phyloP scores from a whole-genome alignment of 352 stramenopile genomes.

The Phytophthora idaei region DNA sequence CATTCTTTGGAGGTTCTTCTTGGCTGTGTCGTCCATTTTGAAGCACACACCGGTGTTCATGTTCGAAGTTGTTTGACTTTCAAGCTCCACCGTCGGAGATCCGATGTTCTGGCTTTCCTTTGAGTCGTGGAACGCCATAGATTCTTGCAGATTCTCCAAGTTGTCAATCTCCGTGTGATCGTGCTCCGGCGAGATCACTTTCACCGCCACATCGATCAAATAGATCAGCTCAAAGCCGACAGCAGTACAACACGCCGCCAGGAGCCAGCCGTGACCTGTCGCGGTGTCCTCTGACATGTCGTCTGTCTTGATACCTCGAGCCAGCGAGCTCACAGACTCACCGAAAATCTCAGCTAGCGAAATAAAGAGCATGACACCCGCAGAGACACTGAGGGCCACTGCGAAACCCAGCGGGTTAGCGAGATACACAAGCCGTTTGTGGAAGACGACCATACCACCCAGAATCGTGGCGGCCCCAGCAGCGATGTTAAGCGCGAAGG shows the following conservation, averaged over 20 bases:
- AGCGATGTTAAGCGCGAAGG: conserved; percentile 13
- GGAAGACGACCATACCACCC: conserved; percentile 57
- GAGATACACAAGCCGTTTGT: conserved; percentile 46
- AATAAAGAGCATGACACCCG: conserved; percentile 77
- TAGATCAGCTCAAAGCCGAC: conserved; percentile 11
- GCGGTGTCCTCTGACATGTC: conserved; percentile 18
- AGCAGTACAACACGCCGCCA: neutral
- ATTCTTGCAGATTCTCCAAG: conserved; percentile 32
- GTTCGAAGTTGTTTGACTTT: conserved; percentile 32
- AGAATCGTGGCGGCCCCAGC: conserved; percentile 45
- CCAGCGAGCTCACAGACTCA: conserved; percentile 30
- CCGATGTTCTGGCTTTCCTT: conserved; percentile 12
- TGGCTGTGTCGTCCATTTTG: conserved; percentile 44
- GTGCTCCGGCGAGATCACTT: conserved; percentile 12
- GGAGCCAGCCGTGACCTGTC: conserved; percentile 40
- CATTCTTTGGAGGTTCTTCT: conserved; percentile 74
- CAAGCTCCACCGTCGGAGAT: conserved; percentile 18
- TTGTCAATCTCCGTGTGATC: conserved; percentile 11
- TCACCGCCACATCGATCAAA: conserved; percentile 8
- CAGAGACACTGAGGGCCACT: conserved; percentile 50
- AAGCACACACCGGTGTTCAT: conserved; percentile 5
- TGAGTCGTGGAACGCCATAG: conserved; percentile 25
- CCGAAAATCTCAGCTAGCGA: conserved; percentile 70
- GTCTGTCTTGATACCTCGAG: conserved; percentile 36
- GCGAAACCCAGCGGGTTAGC: conserved; percentile 53